Evolutionary conservation across 164 flowering plant genomes (phyloP).

Genomic region (Vitis riparia): DNA sequence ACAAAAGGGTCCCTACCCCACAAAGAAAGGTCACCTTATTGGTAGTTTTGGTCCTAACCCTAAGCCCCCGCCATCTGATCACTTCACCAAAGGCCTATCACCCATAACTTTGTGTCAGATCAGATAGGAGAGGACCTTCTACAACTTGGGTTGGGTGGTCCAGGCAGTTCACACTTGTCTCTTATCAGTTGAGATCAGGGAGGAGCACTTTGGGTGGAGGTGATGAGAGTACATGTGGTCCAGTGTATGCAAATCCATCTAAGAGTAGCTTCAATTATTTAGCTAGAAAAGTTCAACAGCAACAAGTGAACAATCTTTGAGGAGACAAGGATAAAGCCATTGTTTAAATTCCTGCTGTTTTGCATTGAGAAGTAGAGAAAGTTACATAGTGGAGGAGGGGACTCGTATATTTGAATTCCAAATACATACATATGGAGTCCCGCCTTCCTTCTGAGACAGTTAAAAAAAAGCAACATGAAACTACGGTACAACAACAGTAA

Average conservation of each 20-base stretch:
- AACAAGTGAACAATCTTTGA: too few species aligned
- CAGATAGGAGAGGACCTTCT: not conserved
- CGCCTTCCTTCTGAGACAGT: not conserved
- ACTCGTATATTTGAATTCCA: not conserved
- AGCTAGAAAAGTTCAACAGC: too few species aligned
- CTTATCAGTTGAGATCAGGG: not conserved
- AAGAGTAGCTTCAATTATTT: too few species aligned
- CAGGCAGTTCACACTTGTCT: not conserved
- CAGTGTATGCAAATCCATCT: too few species aligned
- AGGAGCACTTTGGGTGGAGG: not conserved
- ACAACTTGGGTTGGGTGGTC: not conserved
- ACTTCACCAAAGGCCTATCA: not conserved
- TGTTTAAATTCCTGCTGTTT: conserved; percentile 1
- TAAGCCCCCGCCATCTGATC: not conserved
- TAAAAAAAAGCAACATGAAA: not conserved
- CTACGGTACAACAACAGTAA: not conserved
- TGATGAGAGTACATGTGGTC: not conserved
- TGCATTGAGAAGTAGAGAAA: conserved; percentile 7
- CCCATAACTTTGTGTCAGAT: not conserved
- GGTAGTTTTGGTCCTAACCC: not conserved
- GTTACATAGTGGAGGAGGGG: not conserved
- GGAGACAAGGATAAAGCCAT: not conserved
- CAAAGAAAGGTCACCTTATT: not conserved
- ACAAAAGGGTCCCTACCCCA: not conserved
- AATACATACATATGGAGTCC: conserved; percentile 2